A percentile compares a stretch with the other conserved stretches of the same genome.
phyloP scores from a whole-genome alignment of 1,284 basidiomycete species.

The Puccinia coronata region DNA sequence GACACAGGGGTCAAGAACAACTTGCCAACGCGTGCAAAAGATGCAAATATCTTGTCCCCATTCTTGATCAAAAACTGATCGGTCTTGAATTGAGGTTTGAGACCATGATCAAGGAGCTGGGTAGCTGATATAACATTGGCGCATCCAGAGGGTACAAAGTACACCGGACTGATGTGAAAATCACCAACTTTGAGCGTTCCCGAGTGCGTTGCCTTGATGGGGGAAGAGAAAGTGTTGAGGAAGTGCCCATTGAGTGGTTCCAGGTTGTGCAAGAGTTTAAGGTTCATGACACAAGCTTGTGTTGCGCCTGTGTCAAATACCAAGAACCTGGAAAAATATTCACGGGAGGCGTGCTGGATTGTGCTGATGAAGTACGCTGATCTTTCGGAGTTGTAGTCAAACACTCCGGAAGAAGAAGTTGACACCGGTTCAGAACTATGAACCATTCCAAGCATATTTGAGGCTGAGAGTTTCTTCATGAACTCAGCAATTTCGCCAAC shows the following conservation, averaged over 20 bases:
- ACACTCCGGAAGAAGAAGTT: background rate
- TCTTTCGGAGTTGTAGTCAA: background rate
- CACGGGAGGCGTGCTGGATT: background rate
- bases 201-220: background rate
- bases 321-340: background rate
- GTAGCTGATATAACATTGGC: slow-evolving; percentile 1
- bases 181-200: slow-evolving; percentile 5
- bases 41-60: background rate
- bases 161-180: background rate
- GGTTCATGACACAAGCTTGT: background rate
- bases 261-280: background rate
- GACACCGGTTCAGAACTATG: background rate
- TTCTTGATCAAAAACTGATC: background rate
- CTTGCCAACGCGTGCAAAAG: background rate
- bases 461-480: background rate
- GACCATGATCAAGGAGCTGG: slow-evolving; percentile 7
- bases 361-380: background rate
- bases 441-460: slow-evolving; percentile 1
- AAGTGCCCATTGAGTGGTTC: background rate
- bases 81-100: slow-evolving; percentile 1
- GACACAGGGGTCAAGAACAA: background rate
- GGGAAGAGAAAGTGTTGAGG: background rate
- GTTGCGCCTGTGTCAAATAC: background rate
- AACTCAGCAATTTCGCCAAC: background rate
- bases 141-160: slow-evolving; percentile 3